Conservation (phyloP, 2,329 filamentous ascomycete genomes). For the Truncatella angustata region DNA sequence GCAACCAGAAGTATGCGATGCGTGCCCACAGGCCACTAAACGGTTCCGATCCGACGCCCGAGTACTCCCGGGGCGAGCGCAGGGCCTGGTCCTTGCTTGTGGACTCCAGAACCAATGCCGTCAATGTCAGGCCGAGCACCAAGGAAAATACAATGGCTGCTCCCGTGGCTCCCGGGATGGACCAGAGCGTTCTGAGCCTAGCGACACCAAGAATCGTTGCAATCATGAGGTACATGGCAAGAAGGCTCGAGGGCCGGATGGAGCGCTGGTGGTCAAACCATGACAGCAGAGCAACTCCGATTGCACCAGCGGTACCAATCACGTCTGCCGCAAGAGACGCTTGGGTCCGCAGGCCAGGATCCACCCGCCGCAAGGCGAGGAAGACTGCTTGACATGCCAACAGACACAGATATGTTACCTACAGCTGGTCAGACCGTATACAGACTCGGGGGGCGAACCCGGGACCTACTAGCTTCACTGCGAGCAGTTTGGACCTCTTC, state of each 20-base stretch:
- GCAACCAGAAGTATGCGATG: slow-evolving; percentile 10
- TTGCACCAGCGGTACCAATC: background rate
- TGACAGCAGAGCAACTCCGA: slow-evolving; percentile 6
- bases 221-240: slow-evolving; percentile 16
- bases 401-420: background rate
- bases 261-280: slow-evolving; percentile 18
- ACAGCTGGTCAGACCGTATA: background rate
- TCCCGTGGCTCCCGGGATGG: background rate
- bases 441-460: background rate
- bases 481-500: background rate
- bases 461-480: background rate
- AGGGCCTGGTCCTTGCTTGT: background rate
- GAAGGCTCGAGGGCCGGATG: slow-evolving; percentile 13
- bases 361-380: background rate
- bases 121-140: background rate
- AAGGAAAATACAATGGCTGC: background rate
- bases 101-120: background rate
- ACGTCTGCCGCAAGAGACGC: background rate
- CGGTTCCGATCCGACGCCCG: slow-evolving; percentile 9
- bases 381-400: background rate
- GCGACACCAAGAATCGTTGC: slow-evolving; percentile 12
- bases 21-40: slow-evolving; percentile 10
- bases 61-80: background rate
- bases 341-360: background rate
- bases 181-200: slow-evolving; percentile 13